Percentiles rank a stretch among this genome's conserved stretches.
Conservation (phyloP, 2,329 filamentous ascomycete species). For the Akanthomyces lecanii region DNA sequence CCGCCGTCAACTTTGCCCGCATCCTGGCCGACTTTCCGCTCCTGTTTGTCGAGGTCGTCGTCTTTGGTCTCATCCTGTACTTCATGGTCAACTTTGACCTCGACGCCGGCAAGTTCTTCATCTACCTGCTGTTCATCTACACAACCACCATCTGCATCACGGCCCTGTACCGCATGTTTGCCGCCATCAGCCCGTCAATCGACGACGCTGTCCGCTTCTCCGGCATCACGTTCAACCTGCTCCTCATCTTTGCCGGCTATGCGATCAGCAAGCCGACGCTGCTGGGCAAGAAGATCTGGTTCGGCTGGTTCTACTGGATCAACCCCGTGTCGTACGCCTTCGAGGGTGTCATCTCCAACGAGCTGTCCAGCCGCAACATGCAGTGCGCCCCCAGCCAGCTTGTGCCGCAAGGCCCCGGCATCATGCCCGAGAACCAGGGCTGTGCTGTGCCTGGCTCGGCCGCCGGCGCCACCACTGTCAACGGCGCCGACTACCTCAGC, state of each 20-base stretch:
- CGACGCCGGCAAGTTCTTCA: slow-evolving; percentile 61
- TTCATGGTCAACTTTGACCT: slow-evolving; percentile 70
- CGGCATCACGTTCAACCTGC: slow-evolving; percentile 52
- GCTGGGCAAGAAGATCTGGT: slow-evolving; percentile 60
- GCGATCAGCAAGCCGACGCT: slow-evolving; percentile 53
- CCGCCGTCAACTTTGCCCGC: slow-evolving; percentile 51
- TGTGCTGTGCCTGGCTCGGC: slow-evolving; percentile 52
- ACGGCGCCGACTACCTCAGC: slow-evolving; percentile 51
- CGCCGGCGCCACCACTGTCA: slow-evolving; percentile 42
- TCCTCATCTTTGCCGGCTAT: slow-evolving; percentile 65
- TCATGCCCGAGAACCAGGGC: slow-evolving; percentile 42
- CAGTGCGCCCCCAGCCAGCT: slow-evolving; percentile 41
- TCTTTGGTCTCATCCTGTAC: slow-evolving; percentile 69
- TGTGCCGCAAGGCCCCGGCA: slow-evolving; percentile 41
- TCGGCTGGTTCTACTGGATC: slow-evolving; percentile 61
- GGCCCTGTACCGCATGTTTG: slow-evolving; percentile 55
- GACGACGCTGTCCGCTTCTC: slow-evolving; percentile 59
- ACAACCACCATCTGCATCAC: slow-evolving; percentile 51
- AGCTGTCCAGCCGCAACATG: slow-evolving; percentile 52
- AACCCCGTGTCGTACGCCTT: slow-evolving; percentile 64
- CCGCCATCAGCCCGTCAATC: slow-evolving; percentile 53
- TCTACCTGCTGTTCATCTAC: slow-evolving; percentile 59
- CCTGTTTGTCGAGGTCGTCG: slow-evolving; percentile 57
- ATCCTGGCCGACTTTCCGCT: slow-evolving; percentile 54
- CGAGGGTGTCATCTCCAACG: slow-evolving; percentile 54